Conservation (phyloP, 1,284 basidiomycete species). For the Anthracocystis panici-leucophaei region DNA sequence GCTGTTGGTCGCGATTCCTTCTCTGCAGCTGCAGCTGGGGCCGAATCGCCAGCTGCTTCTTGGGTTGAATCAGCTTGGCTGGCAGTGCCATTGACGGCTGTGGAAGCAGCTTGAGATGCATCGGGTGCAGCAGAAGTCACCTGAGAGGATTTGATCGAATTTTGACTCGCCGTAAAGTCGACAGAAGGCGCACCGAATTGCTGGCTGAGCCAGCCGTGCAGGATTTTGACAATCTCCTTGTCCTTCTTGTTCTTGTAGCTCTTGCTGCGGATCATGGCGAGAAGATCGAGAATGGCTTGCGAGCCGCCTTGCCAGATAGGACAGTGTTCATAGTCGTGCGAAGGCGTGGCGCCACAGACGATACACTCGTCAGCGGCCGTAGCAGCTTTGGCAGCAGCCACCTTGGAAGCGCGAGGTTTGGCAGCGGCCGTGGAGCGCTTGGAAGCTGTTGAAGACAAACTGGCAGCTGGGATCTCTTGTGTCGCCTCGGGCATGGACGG, state of each 20-base stretch:
- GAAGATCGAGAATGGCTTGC: conserved; percentile 32
- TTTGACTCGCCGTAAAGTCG: conserved; percentile 13
- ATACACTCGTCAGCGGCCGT: conserved; percentile 15
- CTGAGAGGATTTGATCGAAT: conserved; percentile 10
- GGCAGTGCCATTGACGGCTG: neutral
- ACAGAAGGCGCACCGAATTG: conserved; percentile 17
- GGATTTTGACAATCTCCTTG: conserved; percentile 12
- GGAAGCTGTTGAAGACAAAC: neutral
- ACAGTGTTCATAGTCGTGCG: conserved; percentile 26
- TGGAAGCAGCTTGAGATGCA: neutral
- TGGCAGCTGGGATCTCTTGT: neutral
- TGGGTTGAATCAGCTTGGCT: neutral
- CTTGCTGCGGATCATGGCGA: conserved; percentile 26
- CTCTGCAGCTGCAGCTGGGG: neutral
- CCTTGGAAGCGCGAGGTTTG: conserved; percentile 14
- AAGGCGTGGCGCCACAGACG: conserved; percentile 18
- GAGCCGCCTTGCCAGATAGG: conserved; percentile 27
- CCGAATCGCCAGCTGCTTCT: neutral
- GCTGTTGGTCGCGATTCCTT: conserved; percentile 11
- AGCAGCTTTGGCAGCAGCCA: conserved; percentile 2
- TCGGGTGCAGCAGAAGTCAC: neutral
- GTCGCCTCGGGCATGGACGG: neutral
- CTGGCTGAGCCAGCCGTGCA: conserved; percentile 18
- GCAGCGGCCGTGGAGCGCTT: conserved; percentile 4
- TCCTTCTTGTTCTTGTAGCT: conserved; percentile 26